phyloP scores from a whole-genome alignment of 1,139 yeast species.

The Pichia sp. region DNA sequence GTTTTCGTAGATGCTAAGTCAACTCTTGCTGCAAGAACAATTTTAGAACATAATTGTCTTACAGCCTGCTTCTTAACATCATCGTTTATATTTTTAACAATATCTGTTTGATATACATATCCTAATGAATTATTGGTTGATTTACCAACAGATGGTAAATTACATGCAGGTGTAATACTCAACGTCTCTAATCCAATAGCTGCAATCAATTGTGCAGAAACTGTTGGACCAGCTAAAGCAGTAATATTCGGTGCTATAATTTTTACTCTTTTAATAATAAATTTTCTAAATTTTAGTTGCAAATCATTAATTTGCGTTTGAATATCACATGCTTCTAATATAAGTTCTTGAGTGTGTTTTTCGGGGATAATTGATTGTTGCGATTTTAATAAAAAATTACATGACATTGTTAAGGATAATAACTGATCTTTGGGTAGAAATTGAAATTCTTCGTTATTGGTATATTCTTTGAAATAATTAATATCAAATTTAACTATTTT shows the following conservation, averaged over 20 bases:
- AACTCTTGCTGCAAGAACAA: slow-evolving; percentile 76
- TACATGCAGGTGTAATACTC: slow-evolving; percentile 74
- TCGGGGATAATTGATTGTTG: neutral
- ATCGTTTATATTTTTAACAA: slow-evolving; percentile 49
- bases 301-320: slow-evolving; percentile 1
- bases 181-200: slow-evolving; percentile 69
- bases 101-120: slow-evolving; percentile 46
- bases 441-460: slow-evolving; percentile 32
- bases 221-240: slow-evolving; percentile 62
- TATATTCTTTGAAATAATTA: slow-evolving; percentile 18
- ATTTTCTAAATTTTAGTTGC: slow-evolving; percentile 37
- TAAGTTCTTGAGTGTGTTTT: slow-evolving; percentile 12
- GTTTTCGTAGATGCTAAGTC: slow-evolving; percentile 35
- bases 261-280: slow-evolving; percentile 52
- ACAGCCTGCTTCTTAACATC: slow-evolving; percentile 64
- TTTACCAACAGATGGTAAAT: slow-evolving; percentile 73
- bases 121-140: slow-evolving; percentile 51
- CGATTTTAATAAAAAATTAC: slow-evolving; percentile 35
- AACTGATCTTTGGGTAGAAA: slow-evolving; percentile 58
- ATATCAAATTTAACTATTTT: slow-evolving; percentile 42
- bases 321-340: slow-evolving; percentile 32
- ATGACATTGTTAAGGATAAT: slow-evolving; percentile 70
- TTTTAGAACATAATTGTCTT: slow-evolving; percentile 74
- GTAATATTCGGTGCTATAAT: slow-evolving; percentile 76
- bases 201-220: slow-evolving; percentile 70